Percentiles rank a stretch among this genome's conserved stretches.
Evolutionary conservation across 257 asterid genomes (phyloP).

Genomic region (Gardenia jasminoides): DNA sequence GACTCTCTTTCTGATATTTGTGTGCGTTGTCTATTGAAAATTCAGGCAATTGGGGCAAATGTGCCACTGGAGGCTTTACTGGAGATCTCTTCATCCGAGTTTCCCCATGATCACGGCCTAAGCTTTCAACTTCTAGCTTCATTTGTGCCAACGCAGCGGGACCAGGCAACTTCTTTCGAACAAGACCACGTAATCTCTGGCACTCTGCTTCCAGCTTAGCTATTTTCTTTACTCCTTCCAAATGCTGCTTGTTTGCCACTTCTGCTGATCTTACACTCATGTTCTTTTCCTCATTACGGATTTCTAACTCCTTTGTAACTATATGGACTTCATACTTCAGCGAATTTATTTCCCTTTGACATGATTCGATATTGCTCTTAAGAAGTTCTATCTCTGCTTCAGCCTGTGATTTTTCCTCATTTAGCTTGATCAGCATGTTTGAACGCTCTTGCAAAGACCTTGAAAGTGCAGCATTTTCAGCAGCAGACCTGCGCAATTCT

Average conservation of each 20-base stretch:
- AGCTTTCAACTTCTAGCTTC: constrained; percentile 90
- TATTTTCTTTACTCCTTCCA: constrained; percentile 91
- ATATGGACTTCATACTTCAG: constrained; percentile 81
- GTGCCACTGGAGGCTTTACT: constrained; percentile 66
- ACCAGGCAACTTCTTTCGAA: constrained; percentile 88
- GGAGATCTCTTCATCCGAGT: constrained; percentile 73
- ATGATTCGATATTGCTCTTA: constrained; percentile 62
- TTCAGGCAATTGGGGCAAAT: constrained; percentile 53
- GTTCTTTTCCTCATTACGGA: constrained; percentile 91
- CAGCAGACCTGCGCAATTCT: constrained; percentile 70
- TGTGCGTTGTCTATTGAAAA: constrained; percentile 62
- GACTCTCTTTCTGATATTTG: constrained; percentile 64
- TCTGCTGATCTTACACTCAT: constrained; percentile 95
- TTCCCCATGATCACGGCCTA: constrained; percentile 81
- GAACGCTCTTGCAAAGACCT: constrained; percentile 94
- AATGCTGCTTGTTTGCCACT: constrained; percentile 84
- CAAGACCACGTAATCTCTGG: constrained; percentile 95
- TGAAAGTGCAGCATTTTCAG: constrained; percentile 80
- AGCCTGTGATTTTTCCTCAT: constrained; percentile 79
- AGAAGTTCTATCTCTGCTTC: constrained; percentile 69
- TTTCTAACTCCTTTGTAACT: constrained; percentile 79
- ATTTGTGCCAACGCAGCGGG: constrained; percentile 98
- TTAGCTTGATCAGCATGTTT: constrained; percentile 72
- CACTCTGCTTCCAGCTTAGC: constrained; percentile 95
- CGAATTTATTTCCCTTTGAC: constrained; percentile 73